Evolutionary conservation across 331 rosid genomes (phyloP), one percentile per base, ranked within the genome.

Genomic region (Pyracantha coccinea): DNA sequence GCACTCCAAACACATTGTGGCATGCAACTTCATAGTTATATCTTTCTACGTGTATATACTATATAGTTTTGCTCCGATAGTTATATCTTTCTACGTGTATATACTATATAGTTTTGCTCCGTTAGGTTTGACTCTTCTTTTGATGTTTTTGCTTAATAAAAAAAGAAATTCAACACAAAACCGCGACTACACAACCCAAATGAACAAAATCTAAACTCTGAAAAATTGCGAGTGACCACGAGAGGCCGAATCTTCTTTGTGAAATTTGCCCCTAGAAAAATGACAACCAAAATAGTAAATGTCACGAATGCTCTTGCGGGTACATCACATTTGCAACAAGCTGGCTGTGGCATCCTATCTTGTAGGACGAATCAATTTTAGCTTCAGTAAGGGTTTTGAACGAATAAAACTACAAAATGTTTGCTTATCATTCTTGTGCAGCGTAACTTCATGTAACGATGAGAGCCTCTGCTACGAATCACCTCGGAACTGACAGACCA

Each of bases 401-500:
- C 7, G 2, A n/a, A 44, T 44, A 12, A 72, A 73, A 73, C 69
- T 73, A 61, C 77, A 61, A 73, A 61, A 45, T 73, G 69, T 73
- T 32, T 61, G 69, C 66, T 7, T 27, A 27, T 27, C 77, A 27
- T 61, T 73, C 77, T 50, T 31, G 6, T 44, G 78, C 16, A 57
- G 44, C 44, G 65, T 80, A 84, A 66, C 75, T 69, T 75, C 82
- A 73, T 72, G 69, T 63, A 74, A 61, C 23, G 53, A 66, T 55
- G 66, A 31, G 66, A 60, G 75, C 59, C 60, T 45, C 13, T 45
- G 81, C 83, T 76, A 62, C 76, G 44, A 45, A 79, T 93, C 93
- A 91, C 97, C 97, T 91, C 61, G 91, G 96, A 79, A 88, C 91
- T n/a, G 97, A 91, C 78, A 83, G 81, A 65, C 97, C 96, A 53